Conservation (phyloP, 2,329 filamentous ascomycete genomes). For the Davidsoniella virescens region DNA sequence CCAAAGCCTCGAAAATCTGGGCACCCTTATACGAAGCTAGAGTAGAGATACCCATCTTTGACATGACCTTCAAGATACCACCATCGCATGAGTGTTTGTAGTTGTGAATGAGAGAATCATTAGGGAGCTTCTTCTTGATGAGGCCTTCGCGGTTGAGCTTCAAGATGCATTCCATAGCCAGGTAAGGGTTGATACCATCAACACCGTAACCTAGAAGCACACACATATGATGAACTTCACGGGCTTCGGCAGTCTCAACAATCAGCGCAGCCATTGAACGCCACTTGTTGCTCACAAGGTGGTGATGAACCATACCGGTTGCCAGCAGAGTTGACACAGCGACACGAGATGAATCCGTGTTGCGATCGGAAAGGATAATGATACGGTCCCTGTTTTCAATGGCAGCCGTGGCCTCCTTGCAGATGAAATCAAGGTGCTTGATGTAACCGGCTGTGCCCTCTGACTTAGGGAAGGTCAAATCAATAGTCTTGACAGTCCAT, state of each 20-base stretch:
- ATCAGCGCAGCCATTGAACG: conserved; percentile 73
- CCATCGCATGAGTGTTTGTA: conserved; percentile 95
- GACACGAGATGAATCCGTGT: conserved; percentile 66
- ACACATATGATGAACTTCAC: conserved; percentile 97
- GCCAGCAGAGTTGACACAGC: conserved; percentile 74
- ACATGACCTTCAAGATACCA: conserved; percentile 97
- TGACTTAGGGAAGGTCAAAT: conserved; percentile 81
- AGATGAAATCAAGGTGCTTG: conserved; percentile 75
- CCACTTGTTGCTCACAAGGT: conserved; percentile 92
- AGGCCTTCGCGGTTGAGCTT: conserved; percentile 91
- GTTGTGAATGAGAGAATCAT: conserved; percentile 76
- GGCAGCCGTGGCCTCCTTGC: conserved; percentile 65
- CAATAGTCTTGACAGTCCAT: conserved; percentile 82
- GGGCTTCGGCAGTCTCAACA: conserved; percentile 84
- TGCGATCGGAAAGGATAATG: conserved; percentile 78
- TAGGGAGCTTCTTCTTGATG: conserved; percentile 73
- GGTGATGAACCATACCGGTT: conserved; percentile 87
- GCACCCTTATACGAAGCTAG: conserved; percentile 93
- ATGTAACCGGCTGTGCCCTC: conserved; percentile 74
- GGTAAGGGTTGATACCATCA: conserved; percentile 86
- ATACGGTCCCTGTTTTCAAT: conserved; percentile 73
- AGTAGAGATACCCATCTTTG: conserved; percentile 98
- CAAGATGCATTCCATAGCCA: conserved; percentile 88
- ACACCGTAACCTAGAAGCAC: conserved; percentile 92
- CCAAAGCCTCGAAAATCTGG: conserved; percentile 92